Evolutionary conservation across 345 rosid genomes (phyloP), one percentile per base, ranked within the genome.

Genomic region (Passiflora organensis): DNA sequence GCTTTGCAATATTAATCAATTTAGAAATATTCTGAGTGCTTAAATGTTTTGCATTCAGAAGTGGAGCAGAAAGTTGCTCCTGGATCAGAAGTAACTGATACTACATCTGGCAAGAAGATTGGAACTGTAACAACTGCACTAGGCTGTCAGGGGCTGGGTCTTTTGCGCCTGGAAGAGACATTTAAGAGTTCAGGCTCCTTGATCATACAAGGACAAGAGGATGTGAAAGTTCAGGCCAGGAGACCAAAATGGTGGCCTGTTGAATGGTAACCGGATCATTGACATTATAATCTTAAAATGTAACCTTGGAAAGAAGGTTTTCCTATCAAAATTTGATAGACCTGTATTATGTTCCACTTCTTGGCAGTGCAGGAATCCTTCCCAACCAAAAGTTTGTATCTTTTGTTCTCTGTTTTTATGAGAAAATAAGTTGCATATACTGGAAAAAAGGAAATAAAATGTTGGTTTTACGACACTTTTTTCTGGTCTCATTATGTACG

Each of bases 241-340:
- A 80, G 73, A 65, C 97, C 97, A 10, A 65, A 68, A 48, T 89
- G 95, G 99, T 93, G 95, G 99, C 95, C 89, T 5, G 38, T 67
- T 15, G 78, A 81, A 60, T 89, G 99, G 99, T 76, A 74, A 62
- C 81, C 58, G 8, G 74, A 43, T 46, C 60, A 73, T 63, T 72
- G 69, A 47, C 73, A 70, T 32, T 66, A 65, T 37, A 63, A 55
- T 53, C 71, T 20, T 85, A 78, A 66, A 38, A 9, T 18, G 48
- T 2, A 61, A 25, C 4, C 24, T 39, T 24, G 19, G 42, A 44
- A 36, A 32, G 23, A 13, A 10, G 44, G 39, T 39, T 43, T 19
- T 17, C 37, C 43, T 17, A 11, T 19, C 42, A 53, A 41, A 6
- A 48, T 48, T 24, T 23, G 20, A 48, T 43, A 21, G 60, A 57